Evolutionary conservation across 163 green algal genomes (phyloP).

Genomic region (Trebouxiophyceae sp.): DNA sequence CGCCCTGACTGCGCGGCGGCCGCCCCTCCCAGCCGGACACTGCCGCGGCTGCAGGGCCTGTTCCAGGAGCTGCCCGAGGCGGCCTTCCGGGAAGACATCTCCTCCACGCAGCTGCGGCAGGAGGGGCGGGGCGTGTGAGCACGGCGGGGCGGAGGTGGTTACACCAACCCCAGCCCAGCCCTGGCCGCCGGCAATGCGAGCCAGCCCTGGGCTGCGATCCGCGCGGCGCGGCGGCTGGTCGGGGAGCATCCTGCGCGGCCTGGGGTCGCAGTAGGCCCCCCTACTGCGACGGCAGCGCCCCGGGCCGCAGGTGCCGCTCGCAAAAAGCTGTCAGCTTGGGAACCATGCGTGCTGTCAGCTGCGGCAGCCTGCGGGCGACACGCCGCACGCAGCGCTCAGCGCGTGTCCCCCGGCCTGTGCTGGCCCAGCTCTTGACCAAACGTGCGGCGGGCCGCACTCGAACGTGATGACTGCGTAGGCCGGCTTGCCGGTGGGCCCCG

Average conservation of each 20-base stretch:
- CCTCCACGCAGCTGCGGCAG: constrained; percentile 40
- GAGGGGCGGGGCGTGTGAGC: not conserved
- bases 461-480: not conserved
- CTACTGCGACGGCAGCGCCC: too few relatives aligned
- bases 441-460: not conserved
- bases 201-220: not conserved
- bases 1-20: too few relatives aligned
- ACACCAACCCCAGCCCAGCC: not conserved
- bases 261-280: too few relatives aligned
- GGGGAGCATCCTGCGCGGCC: too few relatives aligned
- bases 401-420: not conserved
- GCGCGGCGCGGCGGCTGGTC: too few relatives aligned
- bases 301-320: not conserved
- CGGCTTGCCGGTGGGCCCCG: not conserved
- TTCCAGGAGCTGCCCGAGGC: constrained; percentile 54
- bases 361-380: not conserved
- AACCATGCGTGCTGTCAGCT: not conserved
- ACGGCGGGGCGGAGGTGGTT: not conserved
- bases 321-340: not conserved
- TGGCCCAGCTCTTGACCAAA: not conserved
- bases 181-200: not conserved
- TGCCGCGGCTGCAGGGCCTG: constrained; percentile 26
- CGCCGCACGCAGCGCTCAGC: not conserved
- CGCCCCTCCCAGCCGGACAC: too few relatives aligned
- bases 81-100: constrained; percentile 63